A percentile compares a stretch with the other conserved stretches of the same genome.
phyloP scores from a whole-genome alignment of 2,329 filamentous ascomycete species.

The Massarina eburnea region DNA sequence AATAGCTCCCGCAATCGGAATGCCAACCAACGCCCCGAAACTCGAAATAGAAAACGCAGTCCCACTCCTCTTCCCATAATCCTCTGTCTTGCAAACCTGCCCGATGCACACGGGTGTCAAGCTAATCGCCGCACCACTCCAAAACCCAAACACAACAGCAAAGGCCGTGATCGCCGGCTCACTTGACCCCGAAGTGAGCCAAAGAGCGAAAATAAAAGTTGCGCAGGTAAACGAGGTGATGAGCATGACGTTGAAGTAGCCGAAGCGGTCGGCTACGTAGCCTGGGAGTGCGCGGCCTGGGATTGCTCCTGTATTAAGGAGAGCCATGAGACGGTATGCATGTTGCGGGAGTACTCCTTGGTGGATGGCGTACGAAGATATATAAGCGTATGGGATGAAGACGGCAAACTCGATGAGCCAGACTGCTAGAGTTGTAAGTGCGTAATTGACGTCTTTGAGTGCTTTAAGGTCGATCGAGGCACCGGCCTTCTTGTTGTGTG shows the following conservation, averaged over 20 bases:
- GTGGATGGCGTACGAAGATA: constrained; percentile 50
- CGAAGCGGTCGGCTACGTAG: constrained; percentile 55
- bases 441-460: constrained; percentile 20
- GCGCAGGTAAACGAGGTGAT: constrained; percentile 47
- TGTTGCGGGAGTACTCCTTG: constrained; percentile 13
- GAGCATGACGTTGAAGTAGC: constrained; percentile 57
- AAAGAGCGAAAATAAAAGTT: constrained; percentile 56
- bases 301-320: constrained; percentile 50
- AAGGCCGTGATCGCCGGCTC: constrained; percentile 63
- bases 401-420: constrained; percentile 61
- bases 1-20: constrained; percentile 62
- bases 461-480: constrained; percentile 39
- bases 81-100: constrained; percentile 67
- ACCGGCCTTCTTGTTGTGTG: constrained; percentile 40
- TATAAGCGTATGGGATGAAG: constrained; percentile 59
- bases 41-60: constrained; percentile 62
- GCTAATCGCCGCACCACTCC: constrained; percentile 66
- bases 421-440: constrained; percentile 22
- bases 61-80: constrained; percentile 69
- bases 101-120: constrained; percentile 66
- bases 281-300: constrained; percentile 60
- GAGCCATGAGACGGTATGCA: constrained; percentile 41
- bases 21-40: constrained; percentile 65
- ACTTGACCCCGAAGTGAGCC: constrained; percentile 53
- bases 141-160: constrained; percentile 67